Evolutionary conservation across 306 rosid species (phyloP), one percentile per base, ranked within the genome.

Genomic region (Prunus campanulata): DNA sequence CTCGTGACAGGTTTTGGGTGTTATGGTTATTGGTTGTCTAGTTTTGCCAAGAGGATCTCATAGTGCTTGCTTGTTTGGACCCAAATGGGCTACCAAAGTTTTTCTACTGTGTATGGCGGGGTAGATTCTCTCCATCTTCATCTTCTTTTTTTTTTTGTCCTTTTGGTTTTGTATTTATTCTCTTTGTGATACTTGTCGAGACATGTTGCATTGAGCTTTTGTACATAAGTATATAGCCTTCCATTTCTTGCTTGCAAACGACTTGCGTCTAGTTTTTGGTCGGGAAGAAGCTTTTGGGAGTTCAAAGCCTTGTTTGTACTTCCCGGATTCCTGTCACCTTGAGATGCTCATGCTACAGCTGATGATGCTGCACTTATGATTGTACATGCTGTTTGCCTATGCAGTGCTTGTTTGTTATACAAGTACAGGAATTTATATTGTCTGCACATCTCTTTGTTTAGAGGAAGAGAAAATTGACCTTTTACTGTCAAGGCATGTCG

Each of bases 181-280:
- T 25, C 48, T 29, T 47, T 61, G 24, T 68, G 51, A 12, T 57
- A 57, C 30, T 48, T 32, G 50, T 59, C 29, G 11, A 66, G 78
- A 79, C 84, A 71, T 66, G 63, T 73, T 75, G 48, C 76, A 66
- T 70, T 35, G 71, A 74, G 74, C 79, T 47, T 70, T 78, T 80
- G 93, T 88, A 88, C 66, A 91, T 86, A 88, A 83, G 83, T 72
- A 76, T 79, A 75, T 79, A 44, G 74, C 83, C 62, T 49, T 76
- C 60, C 62, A 55, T 59, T 75, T 80, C 81, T 71, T 78, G 74
- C 81, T 78, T 79, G 77, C 80, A 78, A 81, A 82, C 70, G 66
- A 72, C 72, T 56, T 57, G 78, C 52, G 80, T 77, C 22, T 7
- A 25, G 66, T 63, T 71, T 70, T 51, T 66, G 14, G 51, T 65